Base-by-base conservation (phyloP, 306 rosid genomes). In the Vicia sativa region DNA sequence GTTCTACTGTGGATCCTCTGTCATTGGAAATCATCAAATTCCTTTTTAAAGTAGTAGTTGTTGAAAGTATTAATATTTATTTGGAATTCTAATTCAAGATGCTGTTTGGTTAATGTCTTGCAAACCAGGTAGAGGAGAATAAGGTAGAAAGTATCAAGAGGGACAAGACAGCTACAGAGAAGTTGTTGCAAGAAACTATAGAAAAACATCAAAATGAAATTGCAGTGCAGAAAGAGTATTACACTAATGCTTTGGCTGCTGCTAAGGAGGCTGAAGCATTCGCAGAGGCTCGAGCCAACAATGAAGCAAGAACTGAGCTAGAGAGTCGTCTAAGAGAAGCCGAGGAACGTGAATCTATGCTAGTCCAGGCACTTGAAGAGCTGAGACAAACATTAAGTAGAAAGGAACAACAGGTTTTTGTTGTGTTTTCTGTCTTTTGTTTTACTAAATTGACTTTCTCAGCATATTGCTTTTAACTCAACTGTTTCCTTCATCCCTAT, bases 251-350 rank as follows among this genome's bases (percentile, higher is more conserved):
- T 83, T 84, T 95, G 79, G 87, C 84, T 81, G 89, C 85, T 74
- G 96, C 99, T 64, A 95, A 87, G 96, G 97, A 91, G 82, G 95
- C 99, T 37, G 95, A 95, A 84, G 86, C 91, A 42, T 82, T 87
- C 64, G 99, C 97, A n/a, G 97, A 95, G 91, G 91, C 86, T 67
- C 91, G 91, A 38, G 95, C 70, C 65, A 88, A 95, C 84, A 81
- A 76, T 79, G 99, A 91, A 87, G 99, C 97, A 41, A 88, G 96
- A 88, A 78, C 91, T 56, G 97, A 88, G 78, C 79, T 95, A 50
- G 99, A 95, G 89, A 83, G 82, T 76, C 89, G 87, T 61, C 79
- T 91, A 68, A 87, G 92, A 64, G 99, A 91, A 79, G 85, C 91
- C 0, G 91, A 85, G 82, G 97, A 90, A 63, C 99, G 97, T 31